Conservation (phyloP, 305 asterid genomes). For the Solanum hybrid region DNA sequence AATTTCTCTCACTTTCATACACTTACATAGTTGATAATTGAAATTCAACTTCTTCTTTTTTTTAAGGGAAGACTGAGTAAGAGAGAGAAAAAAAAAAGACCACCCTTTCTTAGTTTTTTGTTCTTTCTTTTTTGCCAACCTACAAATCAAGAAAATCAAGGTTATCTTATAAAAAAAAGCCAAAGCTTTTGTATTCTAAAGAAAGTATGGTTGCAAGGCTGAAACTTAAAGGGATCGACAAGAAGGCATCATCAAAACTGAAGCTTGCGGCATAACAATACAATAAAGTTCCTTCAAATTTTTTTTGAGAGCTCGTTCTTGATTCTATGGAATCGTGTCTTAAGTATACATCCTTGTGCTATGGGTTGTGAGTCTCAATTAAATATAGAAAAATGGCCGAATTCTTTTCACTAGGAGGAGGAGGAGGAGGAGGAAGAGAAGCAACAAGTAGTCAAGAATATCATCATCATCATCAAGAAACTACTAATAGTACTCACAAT, state of each 20-base stretch:
- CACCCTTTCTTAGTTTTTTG: not conserved
- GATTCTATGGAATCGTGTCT: not conserved
- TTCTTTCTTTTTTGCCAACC: not conserved
- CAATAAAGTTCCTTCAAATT: not conserved
- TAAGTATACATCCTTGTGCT: not conserved
- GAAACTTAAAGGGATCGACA: not conserved
- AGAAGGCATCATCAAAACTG: not conserved
- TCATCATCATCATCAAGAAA: conserved; percentile 14
- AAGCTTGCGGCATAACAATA: not conserved
- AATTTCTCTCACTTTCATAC: not conserved
- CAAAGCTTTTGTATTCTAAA: not conserved
- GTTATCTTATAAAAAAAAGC: not conserved
- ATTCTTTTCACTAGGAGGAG: conserved; percentile 6
- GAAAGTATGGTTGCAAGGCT: not conserved
- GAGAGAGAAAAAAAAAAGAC: not conserved
- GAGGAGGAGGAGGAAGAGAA: not conserved
- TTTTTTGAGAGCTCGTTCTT: not conserved
- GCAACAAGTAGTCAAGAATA: conserved; percentile 3
- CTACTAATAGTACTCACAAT: conserved; percentile 17
- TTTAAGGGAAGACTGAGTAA: not conserved
- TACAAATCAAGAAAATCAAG: not conserved
- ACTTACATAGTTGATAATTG: not conserved
- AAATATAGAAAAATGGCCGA: not conserved
- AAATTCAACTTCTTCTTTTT: not conserved
- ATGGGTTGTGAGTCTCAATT: conserved; percentile 26